Base-by-base conservation (phyloP, 805 yeast species). In the Lipomyces yamanashiensis region DNA sequence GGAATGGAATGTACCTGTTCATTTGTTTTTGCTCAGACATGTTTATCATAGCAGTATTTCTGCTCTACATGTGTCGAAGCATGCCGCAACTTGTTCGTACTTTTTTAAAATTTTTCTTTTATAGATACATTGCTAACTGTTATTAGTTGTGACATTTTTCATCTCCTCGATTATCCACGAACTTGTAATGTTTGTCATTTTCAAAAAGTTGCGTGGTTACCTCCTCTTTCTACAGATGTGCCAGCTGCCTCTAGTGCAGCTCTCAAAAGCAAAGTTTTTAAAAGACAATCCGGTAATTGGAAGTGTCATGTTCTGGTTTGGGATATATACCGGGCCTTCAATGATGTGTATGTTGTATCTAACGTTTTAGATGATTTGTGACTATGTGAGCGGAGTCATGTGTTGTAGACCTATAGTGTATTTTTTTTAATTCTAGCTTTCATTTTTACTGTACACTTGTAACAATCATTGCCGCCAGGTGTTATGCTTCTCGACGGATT, bases 1-100 rank as follows among this genome's bases (percentile, higher is more conserved):
- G 68, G 86, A 89, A 66, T 96, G 99, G 99, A 95, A 95, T 74
- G 83, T 84, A 9, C 97, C 98, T 0, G 98, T 95, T 23, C 97
- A 95, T 74, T 84, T 85, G 72, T 95, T 95, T 70, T 78, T 95
- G 63, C 79, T 92, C 51, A 83, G 98, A 68, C 99, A 96, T 74
- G 98, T 95, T 1, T 96, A 95, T 75, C 97, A 92, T 74, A 87
- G 96, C 33, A 85, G 95, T 9, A 89, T 93, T 63, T 85, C 95
- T 69, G 86, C 91, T 0, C 80, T 91, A 60, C 81, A 85, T 37
- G 78, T 92, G 61, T 83, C 84, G 66, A 90, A 86, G 73, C 63
- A 72, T 1, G 80, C 82, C 53, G 98, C 98, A 0, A 87, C 96
- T 1, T 50, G 66, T 62, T 48, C 10, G 66, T 72, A 91, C 34